Percentiles rank a stretch among this genome's conserved stretches.
phyloP scores from a whole-genome alignment of 176 grass and related monocot genomes.

The Alloteropsis semialata region DNA sequence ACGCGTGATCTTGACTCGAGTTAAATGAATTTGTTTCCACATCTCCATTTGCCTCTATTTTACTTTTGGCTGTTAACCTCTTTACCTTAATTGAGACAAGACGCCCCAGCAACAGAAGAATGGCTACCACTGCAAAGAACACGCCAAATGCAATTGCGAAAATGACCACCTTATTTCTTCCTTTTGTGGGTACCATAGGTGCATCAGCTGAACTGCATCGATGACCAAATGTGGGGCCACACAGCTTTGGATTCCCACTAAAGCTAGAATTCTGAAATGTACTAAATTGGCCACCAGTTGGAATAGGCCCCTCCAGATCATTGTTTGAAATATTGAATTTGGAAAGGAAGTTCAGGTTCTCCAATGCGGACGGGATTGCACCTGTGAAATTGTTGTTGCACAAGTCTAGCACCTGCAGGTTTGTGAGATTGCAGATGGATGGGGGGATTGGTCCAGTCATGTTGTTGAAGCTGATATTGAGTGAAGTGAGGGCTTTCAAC shows the following conservation, averaged over 20 bases:
- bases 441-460: neutral
- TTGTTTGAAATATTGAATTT: conserved; percentile 32
- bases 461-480: conserved; percentile 25
- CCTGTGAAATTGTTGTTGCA: conserved; percentile 28
- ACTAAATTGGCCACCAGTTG: conserved; percentile 1
- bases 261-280: conserved; percentile 38
- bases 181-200: neutral
- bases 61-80: neutral
- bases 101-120: neutral
- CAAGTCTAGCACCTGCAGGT: conserved; percentile 25
- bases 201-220: neutral
- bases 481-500: neutral
- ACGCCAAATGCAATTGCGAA: conserved; percentile 35
- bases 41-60: neutral
- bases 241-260: conserved; percentile 27
- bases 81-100: neutral
- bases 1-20: no score
- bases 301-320: conserved; percentile 26
- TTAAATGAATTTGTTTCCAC: neutral
- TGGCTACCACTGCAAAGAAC: neutral
- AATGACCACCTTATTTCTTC: neutral
- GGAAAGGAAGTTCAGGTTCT: conserved; percentile 16
- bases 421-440: conserved; percentile 19
- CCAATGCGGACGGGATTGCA: neutral
- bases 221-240: neutral